Evolutionary conservation across 345 rosid genomes (phyloP), one percentile per base, ranked within the genome.

Genomic region (Excoecaria agallocha): DNA sequence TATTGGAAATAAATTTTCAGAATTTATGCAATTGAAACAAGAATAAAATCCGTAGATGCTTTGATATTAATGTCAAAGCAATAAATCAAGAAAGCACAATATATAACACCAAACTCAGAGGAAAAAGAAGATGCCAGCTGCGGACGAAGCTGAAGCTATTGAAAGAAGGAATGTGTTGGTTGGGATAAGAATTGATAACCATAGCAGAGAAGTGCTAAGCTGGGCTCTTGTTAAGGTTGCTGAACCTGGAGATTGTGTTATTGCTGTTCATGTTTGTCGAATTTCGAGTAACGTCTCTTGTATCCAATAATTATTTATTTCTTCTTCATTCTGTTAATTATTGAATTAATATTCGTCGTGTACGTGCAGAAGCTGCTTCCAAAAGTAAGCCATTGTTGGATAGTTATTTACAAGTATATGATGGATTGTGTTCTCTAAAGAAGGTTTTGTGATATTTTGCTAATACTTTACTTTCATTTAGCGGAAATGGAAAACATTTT

Each of bases 221-320:
- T 92, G 95, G 97, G 88, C 90, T 77, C 76, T 94, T 70, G 93
- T 86, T 70, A 92, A 93, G 78, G 87, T 90, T 74, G 94, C 98
- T 62, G 82, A 90, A 71, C 88, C 91, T 43, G 99, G 96, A 77
- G 99, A 94, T 76, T 82, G 77, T 75, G 94, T 92, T 54, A 55
- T 89, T 78, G 96, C 89, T 30, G 70, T 90, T 77, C 96, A 91
- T 83, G 94, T 89, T 83, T 86, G 89, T 77, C 78, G 75, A 56
- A 83, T 80, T 81, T 83, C 88, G 2, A 85, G 95, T 89, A 73
- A 65, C 24, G 70, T 37, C 7, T n/a, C 54, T 39, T 16, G 3
- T 65, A 22, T 19, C 58, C 16, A 48, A 1, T 9, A 7, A 38
- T 24, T 5, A 43, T 9, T 45, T 41, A 4, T 43, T 41, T 10